Base-by-base conservation (phyloP, 2,329 filamentous ascomycete genomes). In the Cercospora janseana region DNA sequence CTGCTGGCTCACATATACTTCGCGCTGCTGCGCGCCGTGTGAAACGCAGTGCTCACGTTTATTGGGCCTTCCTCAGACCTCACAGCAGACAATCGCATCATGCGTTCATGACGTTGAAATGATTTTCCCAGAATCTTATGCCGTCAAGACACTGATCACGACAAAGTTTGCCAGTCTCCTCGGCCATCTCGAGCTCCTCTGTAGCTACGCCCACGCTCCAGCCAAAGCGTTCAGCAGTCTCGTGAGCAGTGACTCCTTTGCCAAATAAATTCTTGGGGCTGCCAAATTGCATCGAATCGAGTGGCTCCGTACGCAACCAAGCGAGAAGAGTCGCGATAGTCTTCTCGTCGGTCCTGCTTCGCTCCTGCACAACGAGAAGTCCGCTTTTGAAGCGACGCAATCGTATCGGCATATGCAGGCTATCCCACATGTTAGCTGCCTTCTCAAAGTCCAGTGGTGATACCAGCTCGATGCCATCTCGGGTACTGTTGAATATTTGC, bases 151-250 rank as follows among this genome's bases (percentile, higher is more conserved):
- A 86, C 63, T 95, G 91, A 67, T 98, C 93, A 40, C 93, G 84
- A 67, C 92, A 97, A 15, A 98, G 68, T 2, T 83, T 82, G 0
- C 93, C 93, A 49, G 80, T 82, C 67, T 97, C 92, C 69, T 98
- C 93, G 0, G 91, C 91, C 92, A 98, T 96, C 66, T 96, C 88
- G 9, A 98, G 76, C 71, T 98, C 93, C 68, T 97, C 93, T 52
- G 86, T 87, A 1, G 93, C 93, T 16, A 98, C 92, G 6, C 93
- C 93, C 6, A 98, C 86, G 66, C 93, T 97, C 93, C 93, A 98
- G 4, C 91, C 88, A 70, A 98, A 98, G 42, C 82, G 78, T 68
- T 94, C 88, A 0, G 93, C 93, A 0, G 83, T 82, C 64, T 97
- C 91, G 65, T 93, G 88, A 1, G 90, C 89, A 10, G 90, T 96